Base-by-base conservation (phyloP, 306 rosid species). In the Quercus berberidifolia region DNA sequence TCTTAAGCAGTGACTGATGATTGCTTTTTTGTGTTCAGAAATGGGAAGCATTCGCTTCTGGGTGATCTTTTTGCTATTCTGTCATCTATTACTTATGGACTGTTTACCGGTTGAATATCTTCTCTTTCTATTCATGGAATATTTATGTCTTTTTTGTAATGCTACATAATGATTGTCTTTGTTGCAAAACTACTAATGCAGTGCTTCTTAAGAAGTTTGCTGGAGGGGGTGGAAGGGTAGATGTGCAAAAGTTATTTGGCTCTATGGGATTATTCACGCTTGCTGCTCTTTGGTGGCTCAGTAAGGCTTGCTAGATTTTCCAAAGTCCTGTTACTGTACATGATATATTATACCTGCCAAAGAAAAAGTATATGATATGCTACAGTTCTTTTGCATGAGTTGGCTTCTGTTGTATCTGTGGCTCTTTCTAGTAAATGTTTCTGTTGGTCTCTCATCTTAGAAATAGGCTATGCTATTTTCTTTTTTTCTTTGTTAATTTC, bases 191-290 rank as follows among this genome's bases (percentile, higher is more conserved):
- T 7, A 3, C 2, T 28, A 67, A 46, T 69, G 57, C 65, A 81
- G 84, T 81, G 71, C 84, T 81, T 69, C 84, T 81, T 59, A 81
- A 81, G 51, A 81, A 75, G 76, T 75, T 81, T 70, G 84, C 84
- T 69, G 80, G 84, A 49, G 84, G 71, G 51, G 84, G 80, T 57
- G 76, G 75, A 58, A 81, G 74, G 74, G 68, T 81, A 33, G 80
- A 81, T 58, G n/a, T 81, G 80, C 84, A 81, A n/a, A 81, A 70
- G 76, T 71, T 81, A 46, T 81, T 75, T 51, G 84, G 84, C 25
- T 81, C 15, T 67, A 70, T 81, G 30, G 84, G 84, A 69, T 73
- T 81, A 46, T 81, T 81, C 80, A 81, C 80, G 19, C 67, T 81
- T 21, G 58, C 58, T 31, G 84, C 75, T 28, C 84, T 81, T 56